Evolutionary conservation across 768 basidiomycete species (phyloP).

Genomic region (Calocybe indica): DNA sequence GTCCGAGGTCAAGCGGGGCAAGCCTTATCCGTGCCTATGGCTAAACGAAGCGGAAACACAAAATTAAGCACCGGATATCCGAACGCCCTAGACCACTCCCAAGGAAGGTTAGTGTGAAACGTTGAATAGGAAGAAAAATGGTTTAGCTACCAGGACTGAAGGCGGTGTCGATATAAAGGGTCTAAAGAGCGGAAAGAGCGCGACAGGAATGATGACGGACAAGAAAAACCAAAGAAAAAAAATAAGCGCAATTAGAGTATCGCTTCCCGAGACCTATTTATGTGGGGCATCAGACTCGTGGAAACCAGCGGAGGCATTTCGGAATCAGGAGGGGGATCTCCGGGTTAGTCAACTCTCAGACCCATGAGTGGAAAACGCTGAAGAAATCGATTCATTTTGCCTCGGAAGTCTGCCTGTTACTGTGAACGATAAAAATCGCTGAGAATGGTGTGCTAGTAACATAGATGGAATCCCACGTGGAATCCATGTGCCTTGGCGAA

Average conservation of each 20-base stretch:
- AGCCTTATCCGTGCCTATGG: no score
- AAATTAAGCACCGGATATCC: no score
- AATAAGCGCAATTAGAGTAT: slow-evolving; percentile 20
- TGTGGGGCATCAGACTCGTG: slow-evolving; percentile 29
- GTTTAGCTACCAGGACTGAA: not conserved
- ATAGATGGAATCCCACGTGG: slow-evolving; percentile 24
- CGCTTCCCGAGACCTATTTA: slow-evolving; percentile 29
- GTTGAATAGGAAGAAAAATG: no score
- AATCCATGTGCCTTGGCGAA: slow-evolving; percentile 24
- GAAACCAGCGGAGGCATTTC: slow-evolving; percentile 33
- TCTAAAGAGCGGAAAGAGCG: slow-evolving; percentile 5
- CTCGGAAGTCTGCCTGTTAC: slow-evolving; percentile 2
- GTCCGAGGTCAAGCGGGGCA: no score
- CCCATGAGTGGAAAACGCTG: no score
- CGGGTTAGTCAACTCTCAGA: slow-evolving; percentile 19
- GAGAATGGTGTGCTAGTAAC: not conserved
- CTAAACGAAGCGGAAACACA: no score
- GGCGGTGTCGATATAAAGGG: not conserved
- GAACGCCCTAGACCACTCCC: no score
- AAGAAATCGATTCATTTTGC: slow-evolving; percentile 1
- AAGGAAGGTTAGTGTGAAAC: no score
- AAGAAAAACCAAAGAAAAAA: slow-evolving; percentile 6
- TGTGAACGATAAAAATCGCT: slow-evolving; percentile 1
- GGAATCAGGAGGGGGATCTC: slow-evolving; percentile 34
- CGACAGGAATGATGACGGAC: not conserved